Conservation (phyloP, 164 flowering plant genomes). For the Nymphaea colorata region DNA sequence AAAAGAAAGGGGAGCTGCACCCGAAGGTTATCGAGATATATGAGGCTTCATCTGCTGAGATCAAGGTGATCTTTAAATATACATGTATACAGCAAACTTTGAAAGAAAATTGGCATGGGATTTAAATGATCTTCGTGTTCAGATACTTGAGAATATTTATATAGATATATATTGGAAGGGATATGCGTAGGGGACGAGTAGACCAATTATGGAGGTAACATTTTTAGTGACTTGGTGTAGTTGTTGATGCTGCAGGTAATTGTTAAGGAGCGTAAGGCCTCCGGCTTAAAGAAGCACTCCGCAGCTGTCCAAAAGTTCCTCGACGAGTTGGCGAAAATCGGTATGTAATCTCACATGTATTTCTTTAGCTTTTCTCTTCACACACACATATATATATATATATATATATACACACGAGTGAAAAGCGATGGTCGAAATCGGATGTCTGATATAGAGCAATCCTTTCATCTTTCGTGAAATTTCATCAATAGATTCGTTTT, state of each 20-base stretch:
- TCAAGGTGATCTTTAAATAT: conserved; percentile 39
- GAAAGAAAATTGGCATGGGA: too few species aligned
- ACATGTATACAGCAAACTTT: too few species aligned
- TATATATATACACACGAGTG: too few species aligned
- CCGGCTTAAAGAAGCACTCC: conserved; percentile 63
- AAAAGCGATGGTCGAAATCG: too few species aligned
- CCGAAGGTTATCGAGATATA: conserved; percentile 68
- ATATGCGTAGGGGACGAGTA: background rate
- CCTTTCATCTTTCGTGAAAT: too few species aligned
- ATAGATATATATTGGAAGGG: background rate
- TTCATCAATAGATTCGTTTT: background rate
- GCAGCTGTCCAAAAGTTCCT: conserved; percentile 53
- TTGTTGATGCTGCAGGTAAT: conserved; percentile 27
- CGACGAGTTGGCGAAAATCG: conserved; percentile 59
- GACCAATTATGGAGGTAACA: background rate
- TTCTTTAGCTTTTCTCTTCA: too few species aligned
- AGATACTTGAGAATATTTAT: too few species aligned
- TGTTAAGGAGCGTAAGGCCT: conserved; percentile 53
- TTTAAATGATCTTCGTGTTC: background rate
- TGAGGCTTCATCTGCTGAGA: conserved; percentile 56
- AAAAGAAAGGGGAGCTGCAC: conserved; percentile 60
- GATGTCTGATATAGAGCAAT: too few species aligned
- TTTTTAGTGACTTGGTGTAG: background rate
- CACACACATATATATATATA: too few species aligned
- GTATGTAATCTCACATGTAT: conserved; percentile 17